Evolutionary conservation across 768 basidiomycete genomes (phyloP), one percentile per base, ranked within the genome.

Genomic region (Leccinum ochraceum): DNA sequence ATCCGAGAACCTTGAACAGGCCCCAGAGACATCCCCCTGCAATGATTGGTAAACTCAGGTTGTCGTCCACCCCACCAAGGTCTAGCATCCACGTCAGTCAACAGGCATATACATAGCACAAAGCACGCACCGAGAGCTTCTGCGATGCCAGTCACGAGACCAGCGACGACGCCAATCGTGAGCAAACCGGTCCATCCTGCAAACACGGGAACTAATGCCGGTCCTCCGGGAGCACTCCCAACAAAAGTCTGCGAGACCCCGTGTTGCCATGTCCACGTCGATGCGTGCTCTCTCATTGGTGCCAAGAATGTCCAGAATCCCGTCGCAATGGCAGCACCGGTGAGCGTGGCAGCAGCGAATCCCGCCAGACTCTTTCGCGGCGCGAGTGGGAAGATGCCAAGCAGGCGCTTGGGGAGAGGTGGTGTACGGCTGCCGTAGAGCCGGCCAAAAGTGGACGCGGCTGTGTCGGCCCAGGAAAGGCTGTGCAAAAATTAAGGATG

Each of bases 401-500:
- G 72, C 77, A 69, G 59, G 75, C 70, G 76, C 51, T 77, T 71
- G 2, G 88, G 88, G 4, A 90, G 82, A 5, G 76, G 81, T 0
- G 85, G 83, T 0, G 93, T 92, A 51, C 77, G 75, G n/a, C 78
- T 77, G 44, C 93, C 92, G 72, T 84, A 93, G 36, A 93, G 78
- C n/a, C 95, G 86, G 49, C 95, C 95, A 64, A 96, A 79, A 13
- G 92, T 95, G 10, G 95, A 96, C 6, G 95, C 95, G 17, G 94
- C 87, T 1, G 95, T 96, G 74, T 97, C 95, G 0, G 93, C 94
- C 95, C 95, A 97, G 34, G 94, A 94, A 53, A 97, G 86, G 62
- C 94, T 96, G 67, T 39, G 36, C 0, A 22, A 13, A 20, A 24
- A 42, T 26, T 16, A 17, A 58, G 9, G 7, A 20, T 57, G 30